Conservation (phyloP, 169 alveolate species). For the Cryptosporidium meleagridis region DNA sequence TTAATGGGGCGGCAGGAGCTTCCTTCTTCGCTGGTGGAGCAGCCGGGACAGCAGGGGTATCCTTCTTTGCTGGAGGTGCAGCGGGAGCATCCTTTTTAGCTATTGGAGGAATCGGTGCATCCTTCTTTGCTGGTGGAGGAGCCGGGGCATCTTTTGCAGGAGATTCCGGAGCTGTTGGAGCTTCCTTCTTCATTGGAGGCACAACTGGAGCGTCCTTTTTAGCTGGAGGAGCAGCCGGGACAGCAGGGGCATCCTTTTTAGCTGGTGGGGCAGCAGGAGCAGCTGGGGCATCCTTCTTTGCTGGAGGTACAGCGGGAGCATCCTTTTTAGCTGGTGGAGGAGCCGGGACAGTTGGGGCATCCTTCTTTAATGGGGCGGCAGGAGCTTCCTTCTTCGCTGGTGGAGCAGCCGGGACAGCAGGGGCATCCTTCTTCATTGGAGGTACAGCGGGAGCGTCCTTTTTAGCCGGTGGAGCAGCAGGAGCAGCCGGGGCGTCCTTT, state of each 20-base stretch:
- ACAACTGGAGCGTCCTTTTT: not conserved
- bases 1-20: not conserved
- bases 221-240: not conserved
- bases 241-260: not conserved
- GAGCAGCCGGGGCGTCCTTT: too few species aligned
- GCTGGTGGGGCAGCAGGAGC: not conserved
- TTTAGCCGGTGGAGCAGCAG: not conserved
- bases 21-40: not conserved
- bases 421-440: constrained; percentile 1
- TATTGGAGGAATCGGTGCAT: not conserved
- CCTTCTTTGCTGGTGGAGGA: constrained; percentile 6
- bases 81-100: not conserved
- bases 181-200: not conserved
- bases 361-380: too few species aligned
- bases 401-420: not conserved
- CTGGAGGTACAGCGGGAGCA: not conserved
- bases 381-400: not conserved
- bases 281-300: constrained; percentile 15
- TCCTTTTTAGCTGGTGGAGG: constrained; percentile 1
- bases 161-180: not conserved
- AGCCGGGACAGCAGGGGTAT: not conserved
- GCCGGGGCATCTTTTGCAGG: not conserved
- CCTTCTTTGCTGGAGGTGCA: not conserved
- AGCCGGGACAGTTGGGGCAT: not conserved
- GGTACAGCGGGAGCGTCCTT: not conserved